phyloP scores from a whole-genome alignment of 179 eudicot genomes.

The Carnegiea gigantea region DNA sequence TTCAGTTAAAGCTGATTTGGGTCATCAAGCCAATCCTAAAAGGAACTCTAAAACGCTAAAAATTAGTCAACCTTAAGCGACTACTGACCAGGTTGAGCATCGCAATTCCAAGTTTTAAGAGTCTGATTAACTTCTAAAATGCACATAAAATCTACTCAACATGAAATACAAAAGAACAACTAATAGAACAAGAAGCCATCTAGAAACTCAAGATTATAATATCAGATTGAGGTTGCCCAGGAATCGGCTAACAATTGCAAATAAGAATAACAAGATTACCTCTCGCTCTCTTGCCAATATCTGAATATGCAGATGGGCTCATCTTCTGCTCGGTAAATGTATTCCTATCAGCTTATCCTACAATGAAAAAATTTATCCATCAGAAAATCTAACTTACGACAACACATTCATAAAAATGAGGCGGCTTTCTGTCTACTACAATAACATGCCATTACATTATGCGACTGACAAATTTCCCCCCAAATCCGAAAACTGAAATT shows the following conservation, averaged over 20 bases:
- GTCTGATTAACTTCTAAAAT: not conserved
- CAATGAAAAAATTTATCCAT: not conserved
- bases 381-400: not conserved
- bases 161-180: not conserved
- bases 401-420: not conserved
- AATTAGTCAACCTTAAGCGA: not conserved
- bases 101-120: not conserved
- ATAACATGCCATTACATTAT: not conserved
- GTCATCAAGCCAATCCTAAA: not conserved
- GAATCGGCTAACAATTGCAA: not conserved
- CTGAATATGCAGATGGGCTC: slow-evolving; percentile 32
- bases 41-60: not conserved
- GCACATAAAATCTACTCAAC: not conserved
- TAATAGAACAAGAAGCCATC: not conserved
- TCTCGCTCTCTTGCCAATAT: slow-evolving; percentile 34
- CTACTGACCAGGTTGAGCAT: not conserved
- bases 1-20: not conserved
- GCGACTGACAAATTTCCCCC: not conserved
- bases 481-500: not conserved
- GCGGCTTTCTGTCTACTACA: not conserved
- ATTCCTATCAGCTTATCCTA: slow-evolving; percentile 16
- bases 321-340: slow-evolving; percentile 4
- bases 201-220: not conserved
- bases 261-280: slow-evolving; percentile 18
- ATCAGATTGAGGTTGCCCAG: not conserved